Evolutionary conservation across 495 filamentous ascomycete species (phyloP).

Genomic region (Aspergillus sclerotiicarbonarius): DNA sequence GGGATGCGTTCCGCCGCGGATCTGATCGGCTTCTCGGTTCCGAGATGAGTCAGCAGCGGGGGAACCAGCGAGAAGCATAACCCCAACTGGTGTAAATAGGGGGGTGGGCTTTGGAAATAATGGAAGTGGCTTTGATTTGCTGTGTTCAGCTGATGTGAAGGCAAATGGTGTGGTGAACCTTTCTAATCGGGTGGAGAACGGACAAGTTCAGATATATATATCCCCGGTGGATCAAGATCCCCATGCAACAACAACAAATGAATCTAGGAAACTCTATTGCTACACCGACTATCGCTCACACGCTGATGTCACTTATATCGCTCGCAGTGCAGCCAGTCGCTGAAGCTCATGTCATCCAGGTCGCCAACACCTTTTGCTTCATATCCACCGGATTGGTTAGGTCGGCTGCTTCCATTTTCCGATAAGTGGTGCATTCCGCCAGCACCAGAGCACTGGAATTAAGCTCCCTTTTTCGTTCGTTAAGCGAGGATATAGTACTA

Average conservation of each 20-base stretch:
- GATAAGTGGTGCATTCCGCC: constrained; percentile 30
- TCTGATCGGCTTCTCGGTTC: not conserved
- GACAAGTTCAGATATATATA: too few species aligned
- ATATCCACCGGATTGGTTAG: constrained; percentile 34
- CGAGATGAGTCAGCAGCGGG: not conserved
- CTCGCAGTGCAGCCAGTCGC: constrained; percentile 9
- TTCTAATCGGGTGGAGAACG: too few species aligned
- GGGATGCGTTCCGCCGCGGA: not conserved
- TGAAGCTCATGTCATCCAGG: constrained; percentile 31
- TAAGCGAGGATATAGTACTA: constrained; percentile 34
- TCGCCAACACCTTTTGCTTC: constrained; percentile 29
- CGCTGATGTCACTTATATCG: too few species aligned
- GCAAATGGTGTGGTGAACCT: too few species aligned
- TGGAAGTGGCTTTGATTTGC: too few species aligned
- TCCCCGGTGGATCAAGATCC: too few species aligned
- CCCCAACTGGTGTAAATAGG: not conserved
- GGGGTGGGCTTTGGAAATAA: not conserved
- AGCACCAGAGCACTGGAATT: constrained; percentile 36
- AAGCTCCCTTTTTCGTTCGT: constrained; percentile 39
- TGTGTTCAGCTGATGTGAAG: too few species aligned
- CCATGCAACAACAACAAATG: too few species aligned
- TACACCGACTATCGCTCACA: too few species aligned
- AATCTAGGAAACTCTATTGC: too few species aligned
- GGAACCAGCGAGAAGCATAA: not conserved
- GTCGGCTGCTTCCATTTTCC: constrained; percentile 28